phyloP scores from a whole-genome alignment of 306 rosid species.

The Fragaria vesca region DNA sequence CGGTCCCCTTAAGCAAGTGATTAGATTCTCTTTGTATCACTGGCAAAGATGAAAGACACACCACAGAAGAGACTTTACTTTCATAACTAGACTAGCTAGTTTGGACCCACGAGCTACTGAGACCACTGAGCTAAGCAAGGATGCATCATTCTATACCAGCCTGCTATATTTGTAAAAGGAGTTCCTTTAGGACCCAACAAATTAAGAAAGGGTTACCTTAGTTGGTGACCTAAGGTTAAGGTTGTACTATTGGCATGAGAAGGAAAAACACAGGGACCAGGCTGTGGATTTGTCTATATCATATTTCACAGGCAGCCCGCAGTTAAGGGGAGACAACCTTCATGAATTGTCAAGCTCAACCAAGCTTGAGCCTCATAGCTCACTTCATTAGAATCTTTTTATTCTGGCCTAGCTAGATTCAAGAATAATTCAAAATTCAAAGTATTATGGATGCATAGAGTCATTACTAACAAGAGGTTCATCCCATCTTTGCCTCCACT shows the following conservation, averaged over 20 bases:
- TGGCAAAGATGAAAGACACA: constrained; percentile 2
- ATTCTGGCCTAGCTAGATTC: background rate
- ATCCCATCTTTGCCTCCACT: background rate
- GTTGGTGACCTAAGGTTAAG: background rate
- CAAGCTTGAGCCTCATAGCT: background rate
- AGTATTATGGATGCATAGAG: background rate
- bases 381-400: background rate
- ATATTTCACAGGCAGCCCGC: background rate
- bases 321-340: background rate
- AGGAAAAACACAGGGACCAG: background rate
- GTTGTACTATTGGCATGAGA: background rate
- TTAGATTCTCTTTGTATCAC: background rate
- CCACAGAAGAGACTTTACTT: background rate
- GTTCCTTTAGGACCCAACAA: background rate
- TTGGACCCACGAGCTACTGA: constrained; percentile 1
- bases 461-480: background rate
- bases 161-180: background rate
- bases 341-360: background rate
- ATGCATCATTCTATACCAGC: background rate
- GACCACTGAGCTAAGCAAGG: background rate
- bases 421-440: background rate
- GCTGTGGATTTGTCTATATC: background rate
- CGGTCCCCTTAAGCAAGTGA: constrained; percentile 2
- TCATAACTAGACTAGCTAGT: background rate
- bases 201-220: background rate